Evolutionary conservation across 805 yeast genomes (phyloP).

Genomic region (Ascoidea asiatica): DNA sequence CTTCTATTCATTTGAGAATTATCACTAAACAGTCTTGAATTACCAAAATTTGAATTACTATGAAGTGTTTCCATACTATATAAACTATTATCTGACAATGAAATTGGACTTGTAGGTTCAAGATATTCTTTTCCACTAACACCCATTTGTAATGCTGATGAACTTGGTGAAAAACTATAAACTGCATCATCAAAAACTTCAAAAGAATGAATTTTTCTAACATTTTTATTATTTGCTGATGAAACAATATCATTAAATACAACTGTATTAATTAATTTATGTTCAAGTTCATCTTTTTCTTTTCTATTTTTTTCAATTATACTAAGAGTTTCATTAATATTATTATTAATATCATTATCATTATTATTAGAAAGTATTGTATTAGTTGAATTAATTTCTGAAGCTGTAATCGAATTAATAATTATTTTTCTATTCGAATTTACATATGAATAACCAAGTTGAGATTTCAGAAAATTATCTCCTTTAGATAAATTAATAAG

Average conservation of each 20-base stretch:
- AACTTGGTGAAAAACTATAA: conserved; percentile 17
- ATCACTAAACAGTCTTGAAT: not conserved
- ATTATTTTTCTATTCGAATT: not conserved
- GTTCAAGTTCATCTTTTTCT: conserved; percentile 1
- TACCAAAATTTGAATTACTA: not conserved
- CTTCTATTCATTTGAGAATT: not conserved
- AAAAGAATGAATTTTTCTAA: conserved; percentile 37
- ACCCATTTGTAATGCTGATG: not conserved
- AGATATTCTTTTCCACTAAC: not conserved
- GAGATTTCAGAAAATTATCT: not conserved
- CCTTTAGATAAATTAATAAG: not conserved
- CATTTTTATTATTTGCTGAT: conserved; percentile 1
- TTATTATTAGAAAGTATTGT: not conserved
- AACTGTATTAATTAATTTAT: not conserved
- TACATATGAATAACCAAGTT: not conserved
- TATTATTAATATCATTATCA: not conserved
- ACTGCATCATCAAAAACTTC: conserved; percentile 58
- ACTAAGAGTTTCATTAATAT: conserved; percentile 1
- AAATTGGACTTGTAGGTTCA: not conserved
- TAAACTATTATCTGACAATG: not conserved
- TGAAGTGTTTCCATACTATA: not conserved
- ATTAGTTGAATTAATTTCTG: not conserved
- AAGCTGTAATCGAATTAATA: not conserved
- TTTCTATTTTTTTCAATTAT: conserved; percentile 9
- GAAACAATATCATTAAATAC: not conserved